Percentiles rank a stretch among this genome's conserved stretches.
Conservation (phyloP, 108 stramenopile genomes). For the Cyclotella distinguenda region DNA sequence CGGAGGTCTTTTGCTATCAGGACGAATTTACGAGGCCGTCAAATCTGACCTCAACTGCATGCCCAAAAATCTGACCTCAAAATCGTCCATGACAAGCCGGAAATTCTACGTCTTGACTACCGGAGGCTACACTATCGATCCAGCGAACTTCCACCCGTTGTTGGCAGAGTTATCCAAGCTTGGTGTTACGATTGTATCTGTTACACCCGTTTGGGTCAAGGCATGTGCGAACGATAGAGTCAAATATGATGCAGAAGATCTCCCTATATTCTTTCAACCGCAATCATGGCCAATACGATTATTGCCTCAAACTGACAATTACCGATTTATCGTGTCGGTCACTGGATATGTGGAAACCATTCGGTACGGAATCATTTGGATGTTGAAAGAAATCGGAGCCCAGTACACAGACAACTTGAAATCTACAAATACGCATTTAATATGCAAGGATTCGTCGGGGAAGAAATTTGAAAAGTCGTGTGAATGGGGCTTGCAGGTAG, state of each 20-base stretch:
- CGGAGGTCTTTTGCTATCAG: conserved; percentile 65
- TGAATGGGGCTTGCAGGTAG: conserved; percentile 74
- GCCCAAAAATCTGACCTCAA: conserved; percentile 15
- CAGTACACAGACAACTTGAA: conserved; percentile 54
- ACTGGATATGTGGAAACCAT: conserved; percentile 65
- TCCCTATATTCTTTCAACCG: conserved; percentile 56
- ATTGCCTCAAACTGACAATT: conserved; percentile 8
- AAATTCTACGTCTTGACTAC: conserved; percentile 35
- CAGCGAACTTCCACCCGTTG: conserved; percentile 10
- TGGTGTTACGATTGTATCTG: conserved; percentile 49
- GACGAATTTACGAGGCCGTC: conserved; percentile 57
- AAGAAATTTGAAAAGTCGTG: conserved; percentile 61
- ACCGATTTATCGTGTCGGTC: conserved; percentile 46
- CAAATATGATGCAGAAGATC: conserved; percentile 30
- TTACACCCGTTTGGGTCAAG: conserved; percentile 66
- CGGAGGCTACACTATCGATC: conserved; percentile 13
- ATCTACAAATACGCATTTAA: conserved; percentile 67
- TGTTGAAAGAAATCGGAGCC: conserved; percentile 58
- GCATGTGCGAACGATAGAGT: conserved; percentile 46
- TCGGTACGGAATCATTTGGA: conserved; percentile 52
- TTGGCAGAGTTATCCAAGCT: conserved; percentile 33
- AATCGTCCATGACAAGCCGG: conserved; percentile 35
- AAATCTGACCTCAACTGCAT: conserved; percentile 33
- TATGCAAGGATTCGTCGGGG: conserved; percentile 54
- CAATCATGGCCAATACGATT: conserved; percentile 51